phyloP scores from a whole-genome alignment of 1,139 yeast genomes.

The Zygosaccharomyces pseudobailii region DNA sequence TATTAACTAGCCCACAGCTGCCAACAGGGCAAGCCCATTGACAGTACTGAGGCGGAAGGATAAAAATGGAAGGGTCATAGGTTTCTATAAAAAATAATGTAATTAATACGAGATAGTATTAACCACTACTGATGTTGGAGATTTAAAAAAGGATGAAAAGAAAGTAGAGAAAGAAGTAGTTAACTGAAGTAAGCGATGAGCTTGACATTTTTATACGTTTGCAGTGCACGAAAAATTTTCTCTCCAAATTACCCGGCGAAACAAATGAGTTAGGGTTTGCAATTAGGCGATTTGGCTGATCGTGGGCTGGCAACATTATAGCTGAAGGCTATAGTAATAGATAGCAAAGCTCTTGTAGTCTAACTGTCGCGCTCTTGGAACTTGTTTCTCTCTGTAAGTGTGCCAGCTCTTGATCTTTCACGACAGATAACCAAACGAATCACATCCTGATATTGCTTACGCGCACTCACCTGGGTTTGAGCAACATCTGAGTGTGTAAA shows the following conservation, averaged over 20 bases:
- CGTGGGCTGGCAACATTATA: too few relatives aligned
- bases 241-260: background rate
- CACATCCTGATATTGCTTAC: too few relatives aligned
- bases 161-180: background rate
- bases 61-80: slow-evolving; percentile 36
- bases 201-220: slow-evolving; percentile 1
- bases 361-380: too few relatives aligned
- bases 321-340: too few relatives aligned
- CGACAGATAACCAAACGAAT: too few relatives aligned
- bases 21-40: slow-evolving; percentile 6
- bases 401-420: too few relatives aligned
- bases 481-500: too few relatives aligned
- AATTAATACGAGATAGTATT: slow-evolving; percentile 39
- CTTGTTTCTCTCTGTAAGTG: too few relatives aligned
- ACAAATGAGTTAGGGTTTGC: background rate
- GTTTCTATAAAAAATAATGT: slow-evolving; percentile 47
- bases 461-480: too few relatives aligned
- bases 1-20: slow-evolving; percentile 29
- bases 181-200: background rate
- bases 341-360: too few relatives aligned
- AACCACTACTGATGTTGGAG: slow-evolving; percentile 39
- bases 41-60: slow-evolving; percentile 16
- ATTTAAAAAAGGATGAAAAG: slow-evolving; percentile 16
- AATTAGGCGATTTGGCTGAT: too few relatives aligned
- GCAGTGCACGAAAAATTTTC: background rate